These are phyloP conservation scores for Durotheca rogersii DNA, from an alignment of 495 filamentous ascomycete genomes.

Conservation along the genomic window DNA sequence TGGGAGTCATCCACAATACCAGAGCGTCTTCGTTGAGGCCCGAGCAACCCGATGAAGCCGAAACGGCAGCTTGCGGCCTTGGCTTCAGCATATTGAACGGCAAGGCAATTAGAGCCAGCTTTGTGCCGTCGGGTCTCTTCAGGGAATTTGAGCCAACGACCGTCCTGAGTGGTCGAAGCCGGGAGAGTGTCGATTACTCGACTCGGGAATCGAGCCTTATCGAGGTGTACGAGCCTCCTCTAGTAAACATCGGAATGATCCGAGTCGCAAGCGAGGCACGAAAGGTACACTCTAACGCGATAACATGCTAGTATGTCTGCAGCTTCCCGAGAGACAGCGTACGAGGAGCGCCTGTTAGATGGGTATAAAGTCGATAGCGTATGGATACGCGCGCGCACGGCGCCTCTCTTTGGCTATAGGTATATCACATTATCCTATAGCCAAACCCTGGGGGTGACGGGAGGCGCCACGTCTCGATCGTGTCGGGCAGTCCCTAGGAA, in stretches of 20 bases:
- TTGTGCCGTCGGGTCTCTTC: background rate
- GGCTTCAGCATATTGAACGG: background rate
- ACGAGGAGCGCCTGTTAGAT: constrained; percentile 19
- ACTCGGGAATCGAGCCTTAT: background rate
- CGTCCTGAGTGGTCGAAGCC: background rate
- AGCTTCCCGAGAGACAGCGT: constrained; percentile 29
- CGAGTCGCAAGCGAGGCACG: background rate
- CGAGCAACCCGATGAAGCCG: constrained; percentile 1
- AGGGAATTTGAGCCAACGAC: background rate
- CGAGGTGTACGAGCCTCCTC: background rate
- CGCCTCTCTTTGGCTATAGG: constrained; percentile 21
- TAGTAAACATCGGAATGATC: constrained; percentile 1
- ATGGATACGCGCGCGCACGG: constrained; percentile 25
- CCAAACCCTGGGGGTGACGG: constrained; percentile 14
- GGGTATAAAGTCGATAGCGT: constrained; percentile 9
- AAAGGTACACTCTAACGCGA: constrained; percentile 1
- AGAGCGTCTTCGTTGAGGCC: background rate
- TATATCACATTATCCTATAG: constrained; percentile 23
- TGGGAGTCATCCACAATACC: background rate
- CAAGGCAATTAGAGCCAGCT: background rate
- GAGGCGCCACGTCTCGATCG: constrained; percentile 11
- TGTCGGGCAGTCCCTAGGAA: too few species aligned
- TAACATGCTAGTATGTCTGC: constrained; percentile 20
- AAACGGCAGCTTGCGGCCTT: constrained; percentile 1
- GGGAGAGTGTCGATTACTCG: background rate